These are phyloP conservation scores for Ophiocordyceps camponoti-floridani DNA, from an alignment of 2,329 filamentous ascomycete species.

Conservation along the genomic window DNA sequence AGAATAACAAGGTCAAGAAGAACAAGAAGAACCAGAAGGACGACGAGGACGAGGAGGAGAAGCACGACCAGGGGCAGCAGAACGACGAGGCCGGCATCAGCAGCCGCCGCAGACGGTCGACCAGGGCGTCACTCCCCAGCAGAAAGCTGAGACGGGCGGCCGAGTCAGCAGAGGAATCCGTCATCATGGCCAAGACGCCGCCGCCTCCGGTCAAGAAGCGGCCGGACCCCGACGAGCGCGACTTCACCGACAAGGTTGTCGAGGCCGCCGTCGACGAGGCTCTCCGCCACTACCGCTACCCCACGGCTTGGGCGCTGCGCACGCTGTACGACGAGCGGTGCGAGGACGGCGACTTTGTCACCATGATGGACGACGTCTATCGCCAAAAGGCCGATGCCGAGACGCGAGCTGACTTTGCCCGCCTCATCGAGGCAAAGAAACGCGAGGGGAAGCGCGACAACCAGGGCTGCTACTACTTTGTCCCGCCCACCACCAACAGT, in stretches of 20 bases:
- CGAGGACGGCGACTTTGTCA: constrained; percentile 30
- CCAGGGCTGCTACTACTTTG: constrained; percentile 34
- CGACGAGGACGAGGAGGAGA: constrained; percentile 20
- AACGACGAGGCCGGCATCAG: too few relatives aligned
- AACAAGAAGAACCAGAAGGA: constrained; percentile 4
- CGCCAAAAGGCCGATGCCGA: constrained; percentile 35
- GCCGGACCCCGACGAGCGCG: constrained; percentile 17
- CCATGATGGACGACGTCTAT: constrained; percentile 40
- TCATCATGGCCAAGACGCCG: constrained; percentile 1
- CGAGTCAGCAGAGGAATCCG: constrained; percentile 1
- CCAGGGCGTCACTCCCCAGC: constrained; percentile 11
- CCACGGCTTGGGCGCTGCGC: constrained; percentile 43
- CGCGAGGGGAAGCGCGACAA: constrained; percentile 35
- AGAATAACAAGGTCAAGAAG: too few relatives aligned
- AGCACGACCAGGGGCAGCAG: too few relatives aligned
- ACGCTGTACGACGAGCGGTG: constrained; percentile 41
- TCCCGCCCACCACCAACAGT: constrained; percentile 25
- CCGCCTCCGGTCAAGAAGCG: constrained; percentile 4
- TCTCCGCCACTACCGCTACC: constrained; percentile 35
- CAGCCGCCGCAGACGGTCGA: constrained; percentile 16
- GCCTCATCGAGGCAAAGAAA: constrained; percentile 34
- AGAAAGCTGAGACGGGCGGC: constrained; percentile 11
- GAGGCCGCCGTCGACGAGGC: constrained; percentile 41
- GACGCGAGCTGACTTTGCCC: constrained; percentile 31
- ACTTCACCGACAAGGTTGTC: constrained; percentile 32